These are phyloP conservation scores for Daldinia grandis DNA, from an alignment of 495 filamentous ascomycete species.

Conservation along the genomic window DNA sequence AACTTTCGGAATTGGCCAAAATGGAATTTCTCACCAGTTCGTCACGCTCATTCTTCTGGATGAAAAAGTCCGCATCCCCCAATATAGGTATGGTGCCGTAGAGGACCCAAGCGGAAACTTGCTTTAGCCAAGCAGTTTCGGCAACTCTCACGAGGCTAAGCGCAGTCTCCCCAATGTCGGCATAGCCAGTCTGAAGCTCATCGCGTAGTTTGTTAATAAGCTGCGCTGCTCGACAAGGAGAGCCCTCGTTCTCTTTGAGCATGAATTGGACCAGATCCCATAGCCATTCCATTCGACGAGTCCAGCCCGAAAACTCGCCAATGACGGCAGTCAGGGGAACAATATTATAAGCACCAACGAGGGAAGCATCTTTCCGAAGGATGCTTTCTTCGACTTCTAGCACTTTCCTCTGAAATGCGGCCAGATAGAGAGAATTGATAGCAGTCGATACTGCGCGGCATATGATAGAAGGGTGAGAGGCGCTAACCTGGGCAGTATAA, in stretches of 20 bases:
- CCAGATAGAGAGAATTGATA: constrained; percentile 76
- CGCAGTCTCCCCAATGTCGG: constrained; percentile 80
- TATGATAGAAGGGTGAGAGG: constrained; percentile 76
- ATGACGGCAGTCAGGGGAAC: constrained; percentile 89
- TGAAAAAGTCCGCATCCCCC: constrained; percentile 84
- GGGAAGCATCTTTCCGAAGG: constrained; percentile 69
- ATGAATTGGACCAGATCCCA: constrained; percentile 75
- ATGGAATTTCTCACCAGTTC: constrained; percentile 48
- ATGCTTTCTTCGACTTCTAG: constrained; percentile 83
- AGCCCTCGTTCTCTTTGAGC: constrained; percentile 53
- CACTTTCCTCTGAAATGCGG: constrained; percentile 81
- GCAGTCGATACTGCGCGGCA: constrained; percentile 88
- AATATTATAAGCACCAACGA: constrained; percentile 90
- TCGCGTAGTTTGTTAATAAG: constrained; percentile 78
- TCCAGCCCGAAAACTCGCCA: constrained; percentile 85
- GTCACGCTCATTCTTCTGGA: constrained; percentile 55
- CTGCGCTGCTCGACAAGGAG: constrained; percentile 54
- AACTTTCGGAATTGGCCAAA: not conserved
- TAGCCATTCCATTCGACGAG: constrained; percentile 84
- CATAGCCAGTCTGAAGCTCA: constrained; percentile 86
- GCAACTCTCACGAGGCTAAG: constrained; percentile 75
- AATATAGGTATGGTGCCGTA: constrained; percentile 82
- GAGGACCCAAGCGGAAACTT: constrained; percentile 86
- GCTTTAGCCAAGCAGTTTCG: constrained; percentile 90
- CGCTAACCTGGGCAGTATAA: constrained; percentile 69